Conservation (phyloP, 257 asterid genomes). For the Solanum sitiens region DNA sequence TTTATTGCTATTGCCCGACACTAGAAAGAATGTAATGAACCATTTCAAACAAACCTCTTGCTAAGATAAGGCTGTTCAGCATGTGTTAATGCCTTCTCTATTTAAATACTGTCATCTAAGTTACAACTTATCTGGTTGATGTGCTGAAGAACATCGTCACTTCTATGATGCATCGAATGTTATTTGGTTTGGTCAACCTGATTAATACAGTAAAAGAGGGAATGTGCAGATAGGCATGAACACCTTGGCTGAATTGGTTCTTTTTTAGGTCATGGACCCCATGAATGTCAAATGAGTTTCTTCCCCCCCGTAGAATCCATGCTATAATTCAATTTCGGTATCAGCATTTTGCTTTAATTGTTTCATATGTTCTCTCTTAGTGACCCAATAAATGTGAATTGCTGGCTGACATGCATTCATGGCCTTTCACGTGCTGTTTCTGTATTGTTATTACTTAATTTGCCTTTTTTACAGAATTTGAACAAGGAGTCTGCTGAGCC, state of each 20-base stretch:
- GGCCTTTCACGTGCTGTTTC: neutral
- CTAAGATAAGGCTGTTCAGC: neutral
- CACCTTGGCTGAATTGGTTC: neutral
- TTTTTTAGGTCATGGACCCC: neutral
- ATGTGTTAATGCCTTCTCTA: neutral
- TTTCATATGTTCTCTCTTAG: neutral
- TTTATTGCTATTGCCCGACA: neutral
- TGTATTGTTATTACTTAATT: neutral
- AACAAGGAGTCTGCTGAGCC: constrained; percentile 50
- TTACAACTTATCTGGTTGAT: neutral
- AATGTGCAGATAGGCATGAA: neutral
- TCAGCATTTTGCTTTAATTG: neutral
- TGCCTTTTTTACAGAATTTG: constrained; percentile 31
- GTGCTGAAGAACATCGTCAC: neutral
- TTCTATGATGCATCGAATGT: neutral
- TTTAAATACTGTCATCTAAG: neutral
- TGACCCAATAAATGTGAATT: neutral
- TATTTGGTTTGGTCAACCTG: neutral
- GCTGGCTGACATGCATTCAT: neutral
- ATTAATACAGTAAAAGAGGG: neutral
- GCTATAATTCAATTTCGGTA: neutral
- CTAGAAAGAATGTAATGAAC: neutral
- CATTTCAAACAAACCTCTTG: neutral
- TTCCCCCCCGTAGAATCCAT: neutral
- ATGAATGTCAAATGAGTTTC: neutral